These are phyloP conservation scores for Alternaria tenuissima DNA, from an alignment of 2,329 filamentous ascomycete species.

Conservation along the genomic window DNA sequence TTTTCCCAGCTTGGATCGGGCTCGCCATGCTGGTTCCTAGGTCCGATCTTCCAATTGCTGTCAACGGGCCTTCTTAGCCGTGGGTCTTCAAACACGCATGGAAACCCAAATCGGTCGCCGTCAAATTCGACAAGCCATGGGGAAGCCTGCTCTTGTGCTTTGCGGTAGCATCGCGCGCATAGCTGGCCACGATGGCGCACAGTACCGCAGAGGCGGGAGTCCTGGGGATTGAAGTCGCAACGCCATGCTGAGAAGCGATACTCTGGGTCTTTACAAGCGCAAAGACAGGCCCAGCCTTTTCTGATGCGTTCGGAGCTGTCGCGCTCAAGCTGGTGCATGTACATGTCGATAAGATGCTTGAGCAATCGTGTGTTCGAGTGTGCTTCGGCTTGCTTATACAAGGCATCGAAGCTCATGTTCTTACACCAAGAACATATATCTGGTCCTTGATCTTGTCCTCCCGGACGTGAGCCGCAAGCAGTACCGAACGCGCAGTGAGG, in stretches of 20 bases:
- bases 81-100: conserved; percentile 33
- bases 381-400: conserved; percentile 24
- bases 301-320: conserved; percentile 28
- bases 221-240: conserved; percentile 30
- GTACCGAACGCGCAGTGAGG: conserved; percentile 32
- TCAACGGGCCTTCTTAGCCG: conserved; percentile 23
- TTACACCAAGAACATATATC: conserved; percentile 36
- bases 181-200: conserved; percentile 34
- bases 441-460: conserved; percentile 29
- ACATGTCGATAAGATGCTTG: conserved; percentile 25
- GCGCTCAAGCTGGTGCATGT: conserved; percentile 30
- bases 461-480: conserved; percentile 28
- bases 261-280: conserved; percentile 34
- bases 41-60: conserved; percentile 30
- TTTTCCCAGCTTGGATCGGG: conserved; percentile 35
- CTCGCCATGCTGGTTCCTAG: conserved; percentile 24
- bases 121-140: conserved; percentile 33
- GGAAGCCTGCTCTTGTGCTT: conserved; percentile 29
- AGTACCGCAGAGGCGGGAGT: conserved; percentile 28
- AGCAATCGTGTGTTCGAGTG: conserved; percentile 20
- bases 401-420: conserved; percentile 35
- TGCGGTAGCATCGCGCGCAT: conserved; percentile 30
- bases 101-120: conserved; percentile 32
- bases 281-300: conserved; percentile 32
- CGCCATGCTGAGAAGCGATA: conserved; percentile 30